Percentiles rank a stretch among this genome's conserved stretches.
phyloP scores from a whole-genome alignment of 2,329 filamentous ascomycete species.

The Cytospora leucostoma region DNA sequence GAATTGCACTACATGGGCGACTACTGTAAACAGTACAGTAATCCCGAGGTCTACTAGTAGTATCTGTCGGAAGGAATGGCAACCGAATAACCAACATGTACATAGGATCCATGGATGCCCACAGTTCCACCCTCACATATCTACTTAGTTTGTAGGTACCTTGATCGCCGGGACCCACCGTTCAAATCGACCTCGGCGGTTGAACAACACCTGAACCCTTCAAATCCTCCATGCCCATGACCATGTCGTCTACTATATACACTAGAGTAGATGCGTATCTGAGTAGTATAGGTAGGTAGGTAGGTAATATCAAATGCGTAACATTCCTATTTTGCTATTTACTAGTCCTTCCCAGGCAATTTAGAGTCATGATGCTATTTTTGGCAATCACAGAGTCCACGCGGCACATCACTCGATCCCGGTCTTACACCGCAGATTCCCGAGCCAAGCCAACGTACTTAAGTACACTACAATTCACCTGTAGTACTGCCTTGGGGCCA shows the following conservation, averaged over 20 bases:
- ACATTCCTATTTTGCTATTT: background rate
- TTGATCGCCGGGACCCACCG: too few species aligned
- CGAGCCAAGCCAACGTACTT: background rate
- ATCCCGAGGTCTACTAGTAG: too few species aligned
- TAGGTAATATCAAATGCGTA: background rate
- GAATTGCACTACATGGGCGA: too few species aligned
- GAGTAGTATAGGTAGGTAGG: background rate
- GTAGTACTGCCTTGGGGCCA: background rate
- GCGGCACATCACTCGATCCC: background rate
- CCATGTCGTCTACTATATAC: background rate
- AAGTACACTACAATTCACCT: background rate
- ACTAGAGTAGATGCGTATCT: background rate
- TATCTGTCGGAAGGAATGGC: too few species aligned
- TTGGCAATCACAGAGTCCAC: background rate
- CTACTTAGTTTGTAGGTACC: too few species aligned
- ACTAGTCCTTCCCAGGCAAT: background rate
- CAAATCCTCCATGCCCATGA: background rate
- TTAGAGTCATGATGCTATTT: constrained; percentile 9
- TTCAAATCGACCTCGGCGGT: background rate
- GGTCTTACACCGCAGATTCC: background rate
- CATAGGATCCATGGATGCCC: too few species aligned
- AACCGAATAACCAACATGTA: too few species aligned
- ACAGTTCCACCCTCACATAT: background rate
- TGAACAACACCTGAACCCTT: background rate
- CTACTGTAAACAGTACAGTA: too few species aligned